These are phyloP conservation scores for Cryptococcus neoformans DNA, from an alignment of 1,284 basidiomycete species.

Conservation along the genomic window DNA sequence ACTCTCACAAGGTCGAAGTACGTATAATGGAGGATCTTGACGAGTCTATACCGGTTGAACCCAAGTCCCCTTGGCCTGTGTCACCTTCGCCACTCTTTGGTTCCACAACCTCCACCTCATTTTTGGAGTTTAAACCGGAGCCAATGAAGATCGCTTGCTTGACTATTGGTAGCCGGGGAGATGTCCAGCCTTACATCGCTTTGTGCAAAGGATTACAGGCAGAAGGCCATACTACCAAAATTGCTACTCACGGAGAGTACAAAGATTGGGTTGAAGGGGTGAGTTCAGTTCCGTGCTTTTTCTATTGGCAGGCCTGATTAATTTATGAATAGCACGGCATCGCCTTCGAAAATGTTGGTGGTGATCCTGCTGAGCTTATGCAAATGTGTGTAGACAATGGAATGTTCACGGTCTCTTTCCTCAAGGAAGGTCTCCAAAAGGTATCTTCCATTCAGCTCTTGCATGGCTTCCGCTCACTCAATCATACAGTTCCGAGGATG, in stretches of 20 bases:
- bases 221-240: constrained; percentile 54
- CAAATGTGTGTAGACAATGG: constrained; percentile 94
- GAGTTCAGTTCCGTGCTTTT: constrained; percentile 40
- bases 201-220: constrained; percentile 86
- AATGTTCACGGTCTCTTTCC: constrained; percentile 90
- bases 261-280: constrained; percentile 92
- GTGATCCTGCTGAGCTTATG: constrained; percentile 95
- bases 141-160: constrained; percentile 84
- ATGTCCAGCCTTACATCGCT: constrained; percentile 93
- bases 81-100: constrained; percentile 66
- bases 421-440: constrained; percentile 85
- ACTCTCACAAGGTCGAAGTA: constrained; percentile 22
- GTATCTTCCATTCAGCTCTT: constrained; percentile 46
- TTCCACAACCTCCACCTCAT: constrained; percentile 77
- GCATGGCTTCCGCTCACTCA: background rate
- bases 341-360: constrained; percentile 88
- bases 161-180: constrained; percentile 91
- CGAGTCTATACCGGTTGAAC: constrained; percentile 17
- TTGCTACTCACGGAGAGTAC: constrained; percentile 79
- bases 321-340: constrained; percentile 68
- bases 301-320: background rate
- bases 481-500: constrained; percentile 82
- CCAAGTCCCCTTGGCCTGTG: constrained; percentile 54
- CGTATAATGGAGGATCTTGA: constrained; percentile 42
- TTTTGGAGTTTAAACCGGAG: constrained; percentile 90